Evolutionary conservation across 257 asterid genomes (phyloP).

Genomic region (Verbascum thapsus): DNA sequence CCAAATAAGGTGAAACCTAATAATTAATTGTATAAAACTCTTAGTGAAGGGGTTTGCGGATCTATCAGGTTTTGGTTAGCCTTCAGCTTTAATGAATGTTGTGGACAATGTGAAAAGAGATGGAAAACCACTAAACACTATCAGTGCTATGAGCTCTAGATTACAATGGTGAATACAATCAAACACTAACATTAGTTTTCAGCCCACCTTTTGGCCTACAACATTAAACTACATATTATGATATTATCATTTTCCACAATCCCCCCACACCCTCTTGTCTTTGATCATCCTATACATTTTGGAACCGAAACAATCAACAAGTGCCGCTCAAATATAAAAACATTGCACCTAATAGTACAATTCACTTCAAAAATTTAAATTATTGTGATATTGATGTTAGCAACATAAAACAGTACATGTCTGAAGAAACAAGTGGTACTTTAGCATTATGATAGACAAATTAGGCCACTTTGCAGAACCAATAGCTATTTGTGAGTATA

Average conservation of each 20-base stretch:
- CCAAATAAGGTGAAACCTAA: neutral
- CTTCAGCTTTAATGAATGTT: neutral
- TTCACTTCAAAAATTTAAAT: slow-evolving; percentile 1
- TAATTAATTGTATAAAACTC: slow-evolving; percentile 9
- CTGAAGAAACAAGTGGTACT: neutral
- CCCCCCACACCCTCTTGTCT: slow-evolving; percentile 49
- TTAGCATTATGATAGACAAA: neutral
- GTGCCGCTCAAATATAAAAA: slow-evolving; percentile 7
- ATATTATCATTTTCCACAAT: slow-evolving; percentile 55
- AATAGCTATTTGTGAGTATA: no score
- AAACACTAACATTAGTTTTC: neutral
- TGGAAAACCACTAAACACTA: neutral
- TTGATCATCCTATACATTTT: slow-evolving; percentile 49
- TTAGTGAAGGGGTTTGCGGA: neutral
- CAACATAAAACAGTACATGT: neutral
- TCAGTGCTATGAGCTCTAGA: neutral
- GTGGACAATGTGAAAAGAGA: neutral
- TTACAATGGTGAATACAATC: neutral
- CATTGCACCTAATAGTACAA: neutral
- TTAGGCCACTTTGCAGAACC: slow-evolving; percentile 1
- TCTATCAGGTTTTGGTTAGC: neutral
- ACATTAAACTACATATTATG: slow-evolving; percentile 23
- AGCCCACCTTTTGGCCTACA: neutral
- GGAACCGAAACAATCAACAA: slow-evolving; percentile 23
- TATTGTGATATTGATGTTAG: neutral